Percentiles rank a stretch among this genome's conserved stretches.
Conservation (phyloP, 1,139 yeast genomes). For the Lodderomyces pseudojiufengensis region DNA sequence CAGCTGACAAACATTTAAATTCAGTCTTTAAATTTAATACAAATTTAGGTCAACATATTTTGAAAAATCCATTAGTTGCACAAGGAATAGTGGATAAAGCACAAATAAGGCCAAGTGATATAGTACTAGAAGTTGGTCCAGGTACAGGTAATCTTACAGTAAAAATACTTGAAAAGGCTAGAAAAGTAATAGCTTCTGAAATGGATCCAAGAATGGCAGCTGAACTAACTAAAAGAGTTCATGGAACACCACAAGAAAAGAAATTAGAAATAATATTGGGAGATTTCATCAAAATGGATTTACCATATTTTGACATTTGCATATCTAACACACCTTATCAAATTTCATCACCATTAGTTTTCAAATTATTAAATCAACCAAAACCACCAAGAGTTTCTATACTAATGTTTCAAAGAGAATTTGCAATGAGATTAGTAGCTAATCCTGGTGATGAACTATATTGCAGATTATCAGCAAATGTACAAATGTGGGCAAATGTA, state of each 20-base stretch:
- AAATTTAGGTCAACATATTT: constrained; percentile 93
- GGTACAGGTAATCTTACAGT: constrained; percentile 99
- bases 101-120: constrained; percentile 84
- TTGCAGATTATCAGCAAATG: constrained; percentile 92
- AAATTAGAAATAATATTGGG: constrained; percentile 89
- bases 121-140: constrained; percentile 95
- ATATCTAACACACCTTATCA: constrained; percentile 98
- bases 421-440: constrained; percentile 87
- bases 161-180: constrained; percentile 84
- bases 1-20: constrained; percentile 67
- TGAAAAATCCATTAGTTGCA: constrained; percentile 93
- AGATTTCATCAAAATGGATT: constrained; percentile 92
- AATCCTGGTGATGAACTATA: constrained; percentile 93
- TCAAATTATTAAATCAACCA: constrained; percentile 85
- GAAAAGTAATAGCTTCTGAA: constrained; percentile 90
- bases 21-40: constrained; percentile 95
- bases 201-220: constrained; percentile 99
- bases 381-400: constrained; percentile 93
- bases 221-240: constrained; percentile 94
- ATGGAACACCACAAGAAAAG: constrained; percentile 90
- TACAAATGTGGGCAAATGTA: constrained; percentile 99
- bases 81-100: constrained; percentile 99
- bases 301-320: constrained; percentile 94
- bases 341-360: constrained; percentile 93
- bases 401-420: constrained; percentile 97